Evolutionary conservation across 202 grass and related monocot genomes (phyloP).

Genomic region (Panicum virgatum): DNA sequence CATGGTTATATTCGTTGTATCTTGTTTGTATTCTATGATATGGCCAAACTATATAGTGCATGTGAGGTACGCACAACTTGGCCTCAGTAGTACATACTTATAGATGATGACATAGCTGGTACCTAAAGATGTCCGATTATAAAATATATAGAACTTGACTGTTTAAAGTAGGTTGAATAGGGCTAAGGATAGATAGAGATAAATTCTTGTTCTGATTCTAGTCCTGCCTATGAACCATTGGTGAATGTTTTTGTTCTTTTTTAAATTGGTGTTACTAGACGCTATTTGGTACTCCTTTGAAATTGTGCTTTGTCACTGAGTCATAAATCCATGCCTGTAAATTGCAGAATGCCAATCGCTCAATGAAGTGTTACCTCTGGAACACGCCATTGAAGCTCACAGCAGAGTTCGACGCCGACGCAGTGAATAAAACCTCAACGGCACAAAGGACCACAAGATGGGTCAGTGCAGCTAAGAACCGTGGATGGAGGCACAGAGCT

Average conservation of each 20-base stretch:
- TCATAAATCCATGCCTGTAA: not conserved
- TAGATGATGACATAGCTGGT: not conserved
- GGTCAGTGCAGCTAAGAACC: not conserved
- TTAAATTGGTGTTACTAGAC: not conserved
- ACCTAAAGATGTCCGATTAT: not conserved
- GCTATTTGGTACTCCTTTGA: not conserved
- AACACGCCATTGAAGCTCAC: not conserved
- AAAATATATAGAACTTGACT: not conserved
- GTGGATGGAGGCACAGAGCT: not conserved
- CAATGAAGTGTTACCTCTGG: not conserved
- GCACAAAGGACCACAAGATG: not conserved
- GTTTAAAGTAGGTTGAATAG: not conserved
- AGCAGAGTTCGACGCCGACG: not conserved
- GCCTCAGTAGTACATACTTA: not conserved
- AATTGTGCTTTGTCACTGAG: not conserved
- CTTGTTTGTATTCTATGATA: not conserved
- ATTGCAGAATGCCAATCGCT: slow-evolving; percentile 19
- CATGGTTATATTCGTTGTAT: not conserved
- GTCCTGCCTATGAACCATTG: not conserved
- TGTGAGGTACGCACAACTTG: not conserved
- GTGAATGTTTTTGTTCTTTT: not conserved
- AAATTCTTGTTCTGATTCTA: not conserved
- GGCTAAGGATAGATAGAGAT: not conserved
- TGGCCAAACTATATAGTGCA: not conserved
- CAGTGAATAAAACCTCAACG: slow-evolving; percentile 35